phyloP scores from a whole-genome alignment of 208 protist genomes.

The Acanthamoeba polyphaga region DNA sequence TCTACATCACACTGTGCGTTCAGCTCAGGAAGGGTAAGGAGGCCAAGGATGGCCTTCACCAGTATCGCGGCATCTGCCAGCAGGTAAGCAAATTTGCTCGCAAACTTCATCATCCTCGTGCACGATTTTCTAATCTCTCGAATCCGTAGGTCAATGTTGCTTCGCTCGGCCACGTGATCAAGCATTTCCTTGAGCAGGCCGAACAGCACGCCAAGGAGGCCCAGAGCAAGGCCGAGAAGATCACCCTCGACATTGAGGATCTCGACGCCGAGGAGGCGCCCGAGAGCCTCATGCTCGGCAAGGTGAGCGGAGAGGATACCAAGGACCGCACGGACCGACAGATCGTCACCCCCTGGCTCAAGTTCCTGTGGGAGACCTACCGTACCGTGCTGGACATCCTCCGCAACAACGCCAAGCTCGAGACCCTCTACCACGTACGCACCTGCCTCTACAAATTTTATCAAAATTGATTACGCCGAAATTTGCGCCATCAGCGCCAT shows the following conservation, averaged over 20 bases:
- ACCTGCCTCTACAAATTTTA: no score
- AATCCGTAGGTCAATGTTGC: conserved; percentile 75
- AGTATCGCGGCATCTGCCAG: conserved; percentile 89
- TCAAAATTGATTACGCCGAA: no score
- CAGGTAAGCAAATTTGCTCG: neutral
- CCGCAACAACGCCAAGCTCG: conserved; percentile 89
- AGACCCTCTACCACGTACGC: conserved; percentile 87
- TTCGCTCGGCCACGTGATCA: conserved; percentile 88
- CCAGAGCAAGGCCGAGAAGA: conserved; percentile 75
- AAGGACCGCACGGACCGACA: conserved; percentile 85
- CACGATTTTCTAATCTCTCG: neutral
- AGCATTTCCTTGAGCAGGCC: conserved; percentile 83
- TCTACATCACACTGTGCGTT: conserved; percentile 88
- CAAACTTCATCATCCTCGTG: neutral
- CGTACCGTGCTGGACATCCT: conserved; percentile 91
- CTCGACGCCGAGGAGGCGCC: conserved; percentile 87
- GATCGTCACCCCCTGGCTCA: conserved; percentile 86
- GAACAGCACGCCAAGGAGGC: conserved; percentile 83
- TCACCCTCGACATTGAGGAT: conserved; percentile 81
- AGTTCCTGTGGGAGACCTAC: conserved; percentile 91
- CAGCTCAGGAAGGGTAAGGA: conserved; percentile 76
- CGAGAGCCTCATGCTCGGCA: conserved; percentile 86
- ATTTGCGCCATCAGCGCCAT: no score
- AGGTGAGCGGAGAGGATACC: conserved; percentile 80
- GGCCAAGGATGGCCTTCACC: conserved; percentile 91